Base-by-base conservation (phyloP, 495 filamentous ascomycete genomes). In the Darksidea phi region DNA sequence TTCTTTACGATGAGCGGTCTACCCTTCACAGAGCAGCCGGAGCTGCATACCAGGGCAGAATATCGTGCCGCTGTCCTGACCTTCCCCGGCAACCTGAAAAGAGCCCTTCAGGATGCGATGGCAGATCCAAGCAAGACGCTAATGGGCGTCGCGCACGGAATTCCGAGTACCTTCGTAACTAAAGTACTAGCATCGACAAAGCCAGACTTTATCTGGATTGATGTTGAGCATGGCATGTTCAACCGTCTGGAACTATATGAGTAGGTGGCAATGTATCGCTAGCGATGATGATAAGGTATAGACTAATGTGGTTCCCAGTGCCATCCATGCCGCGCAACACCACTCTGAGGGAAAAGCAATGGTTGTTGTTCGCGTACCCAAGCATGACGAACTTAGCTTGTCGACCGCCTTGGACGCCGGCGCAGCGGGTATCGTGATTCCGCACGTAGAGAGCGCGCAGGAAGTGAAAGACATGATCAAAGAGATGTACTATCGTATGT, bases 191-290 rank as follows among this genome's bases (percentile, higher is more conserved):
- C 41, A 15, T 43, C 41, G 13, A 20, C 41, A 6, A 43, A 20
- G 41, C 41, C 41, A 13, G 41, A 43, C 13, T 43, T 43, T 13
- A 43, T 43, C 41, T 43, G 41, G 41, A 43, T 43, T 20, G 41
- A 43, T 20, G 41, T 43, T 4, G 41, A 43, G 41, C 41, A 43
- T 43, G 41, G 41, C 41, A 43, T 43, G 41, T 43, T 43, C 41
- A 43, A 43, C 41, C 41, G 41, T 43, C 41, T 43, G 5, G 41
- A 43, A 20, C 41, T 43, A 15, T 20, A 43, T 20, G 41, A 43
- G 41, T 43, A 43, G 6, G 41, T 15, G 15, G 13, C 13, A 4
- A 43, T 43, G 41, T 6, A 43, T 6, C 18, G 4, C 10, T 32
- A 10, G 10, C 3, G 28, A 4, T 32, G 28, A 10, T 10, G 41